These are phyloP conservation scores for Phytophthora europaea DNA, from an alignment of 352 stramenopile genomes.

Conservation along the genomic window DNA sequence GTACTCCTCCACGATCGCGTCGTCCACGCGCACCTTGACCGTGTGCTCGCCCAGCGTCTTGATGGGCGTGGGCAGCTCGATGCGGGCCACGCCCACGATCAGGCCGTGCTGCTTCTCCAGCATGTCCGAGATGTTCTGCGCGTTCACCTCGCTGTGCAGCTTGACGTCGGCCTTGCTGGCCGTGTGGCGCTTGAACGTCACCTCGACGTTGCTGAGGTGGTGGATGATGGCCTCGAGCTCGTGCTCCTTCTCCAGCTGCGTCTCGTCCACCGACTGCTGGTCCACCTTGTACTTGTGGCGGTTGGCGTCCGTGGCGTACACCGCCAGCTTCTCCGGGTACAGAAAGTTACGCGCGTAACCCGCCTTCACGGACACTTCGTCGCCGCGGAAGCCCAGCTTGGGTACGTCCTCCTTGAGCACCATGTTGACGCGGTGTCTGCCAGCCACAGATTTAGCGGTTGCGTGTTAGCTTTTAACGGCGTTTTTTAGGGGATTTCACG, in stretches of 20 bases:
- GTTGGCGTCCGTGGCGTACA: conserved; percentile 95
- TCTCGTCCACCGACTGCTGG: conserved; percentile 62
- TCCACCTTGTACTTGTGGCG: conserved; percentile 87
- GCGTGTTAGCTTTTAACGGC: neutral
- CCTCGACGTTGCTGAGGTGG: conserved; percentile 64
- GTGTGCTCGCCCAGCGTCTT: conserved; percentile 86
- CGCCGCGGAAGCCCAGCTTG: conserved; percentile 90
- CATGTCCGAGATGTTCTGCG: conserved; percentile 89
- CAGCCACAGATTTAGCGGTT: conserved; percentile 18
- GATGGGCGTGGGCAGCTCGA: conserved; percentile 77
- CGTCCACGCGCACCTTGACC: conserved; percentile 87
- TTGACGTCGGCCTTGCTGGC: conserved; percentile 64
- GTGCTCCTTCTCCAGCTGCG: conserved; percentile 66
- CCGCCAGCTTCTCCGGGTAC: conserved; percentile 94
- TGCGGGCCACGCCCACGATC: conserved; percentile 82
- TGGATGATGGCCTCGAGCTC: conserved; percentile 71
- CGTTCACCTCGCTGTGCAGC: conserved; percentile 78
- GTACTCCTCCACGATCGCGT: conserved; percentile 79
- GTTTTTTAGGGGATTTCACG: conserved; percentile 15
- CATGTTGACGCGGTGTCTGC: conserved; percentile 86
- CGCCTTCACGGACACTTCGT: conserved; percentile 94
- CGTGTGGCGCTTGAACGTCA: conserved; percentile 88
- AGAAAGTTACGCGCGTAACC: conserved; percentile 96
- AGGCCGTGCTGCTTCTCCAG: conserved; percentile 87
- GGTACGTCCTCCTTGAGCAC: conserved; percentile 88